These are phyloP conservation scores for Mortierella sp. DNA, from an alignment of 371 early-diverging fungal genomes.

Conservation along the genomic window DNA sequence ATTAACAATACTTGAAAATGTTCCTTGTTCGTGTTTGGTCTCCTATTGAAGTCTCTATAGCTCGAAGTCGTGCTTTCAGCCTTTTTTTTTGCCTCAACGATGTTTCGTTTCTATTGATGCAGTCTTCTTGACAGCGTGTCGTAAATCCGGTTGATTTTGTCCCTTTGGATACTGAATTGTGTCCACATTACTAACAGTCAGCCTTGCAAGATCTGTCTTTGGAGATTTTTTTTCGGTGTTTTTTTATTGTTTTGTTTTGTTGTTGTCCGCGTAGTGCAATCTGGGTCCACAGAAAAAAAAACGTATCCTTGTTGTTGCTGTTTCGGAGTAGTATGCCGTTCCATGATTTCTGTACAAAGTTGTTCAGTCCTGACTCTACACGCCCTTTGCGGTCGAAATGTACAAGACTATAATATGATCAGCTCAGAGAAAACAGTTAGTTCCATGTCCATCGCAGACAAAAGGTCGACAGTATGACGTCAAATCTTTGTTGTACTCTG, in stretches of 20 bases:
- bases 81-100: neutral
- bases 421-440: neutral
- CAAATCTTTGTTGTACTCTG: neutral
- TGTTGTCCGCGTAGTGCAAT: neutral
- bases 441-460: neutral
- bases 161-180: neutral
- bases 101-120: neutral
- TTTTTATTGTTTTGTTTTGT: neutral
- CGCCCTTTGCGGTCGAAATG: slow-evolving; percentile 53
- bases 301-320: neutral
- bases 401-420: slow-evolving; percentile 29
- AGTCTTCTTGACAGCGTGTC: neutral
- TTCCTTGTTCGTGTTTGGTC: neutral
- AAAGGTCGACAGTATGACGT: neutral
- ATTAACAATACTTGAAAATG: neutral
- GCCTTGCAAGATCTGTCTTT: neutral
- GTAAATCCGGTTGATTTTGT: neutral
- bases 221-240: neutral
- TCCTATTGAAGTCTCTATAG: neutral
- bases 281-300: slow-evolving; percentile 2
- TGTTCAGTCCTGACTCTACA: slow-evolving; percentile 6
- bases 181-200: neutral
- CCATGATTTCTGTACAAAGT: neutral
- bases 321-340: neutral
- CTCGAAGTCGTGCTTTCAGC: neutral